Evolutionary conservation across 805 yeast species (phyloP).

Genomic region (Saccharomycopsis capsularis): DNA sequence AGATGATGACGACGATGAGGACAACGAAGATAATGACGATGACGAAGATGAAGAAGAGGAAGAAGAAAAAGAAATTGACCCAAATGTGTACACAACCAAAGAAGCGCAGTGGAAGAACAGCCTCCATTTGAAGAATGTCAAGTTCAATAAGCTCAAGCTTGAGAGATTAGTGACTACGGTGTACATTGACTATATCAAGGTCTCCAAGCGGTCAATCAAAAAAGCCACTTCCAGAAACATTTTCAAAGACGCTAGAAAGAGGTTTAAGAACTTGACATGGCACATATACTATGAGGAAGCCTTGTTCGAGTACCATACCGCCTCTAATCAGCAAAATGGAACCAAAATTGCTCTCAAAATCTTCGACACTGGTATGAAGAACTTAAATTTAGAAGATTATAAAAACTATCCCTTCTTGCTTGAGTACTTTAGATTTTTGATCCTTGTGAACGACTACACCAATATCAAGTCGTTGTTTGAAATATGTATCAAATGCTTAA

Average conservation of each 20-base stretch:
- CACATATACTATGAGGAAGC: conserved; percentile 81
- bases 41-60: conserved; percentile 8
- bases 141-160: conserved; percentile 21
- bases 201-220: conserved; percentile 49
- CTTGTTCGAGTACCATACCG: conserved; percentile 60
- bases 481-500: conserved; percentile 49
- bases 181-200: conserved; percentile 63
- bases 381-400: conserved; percentile 30
- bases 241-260: conserved; percentile 60
- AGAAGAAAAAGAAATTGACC: conserved; percentile 18
- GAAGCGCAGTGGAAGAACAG: conserved; percentile 7
- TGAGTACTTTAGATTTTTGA: conserved; percentile 66
- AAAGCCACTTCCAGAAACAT: conserved; percentile 37
- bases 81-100: conserved; percentile 21
- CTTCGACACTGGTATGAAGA: conserved; percentile 70
- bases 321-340: conserved; percentile 37
- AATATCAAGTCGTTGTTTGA: conserved; percentile 80
- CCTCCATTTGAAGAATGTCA: conserved; percentile 10
- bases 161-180: conserved; percentile 43
- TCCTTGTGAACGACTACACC: conserved; percentile 57
- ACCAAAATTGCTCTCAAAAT: conserved; percentile 65
- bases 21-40: conserved; percentile 1
- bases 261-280: conserved; percentile 64
- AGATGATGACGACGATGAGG: conserved; percentile 8
- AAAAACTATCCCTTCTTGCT: conserved; percentile 55